Evolutionary conservation across 345 rosid species (phyloP).

Genomic region (Clausena lansium): DNA sequence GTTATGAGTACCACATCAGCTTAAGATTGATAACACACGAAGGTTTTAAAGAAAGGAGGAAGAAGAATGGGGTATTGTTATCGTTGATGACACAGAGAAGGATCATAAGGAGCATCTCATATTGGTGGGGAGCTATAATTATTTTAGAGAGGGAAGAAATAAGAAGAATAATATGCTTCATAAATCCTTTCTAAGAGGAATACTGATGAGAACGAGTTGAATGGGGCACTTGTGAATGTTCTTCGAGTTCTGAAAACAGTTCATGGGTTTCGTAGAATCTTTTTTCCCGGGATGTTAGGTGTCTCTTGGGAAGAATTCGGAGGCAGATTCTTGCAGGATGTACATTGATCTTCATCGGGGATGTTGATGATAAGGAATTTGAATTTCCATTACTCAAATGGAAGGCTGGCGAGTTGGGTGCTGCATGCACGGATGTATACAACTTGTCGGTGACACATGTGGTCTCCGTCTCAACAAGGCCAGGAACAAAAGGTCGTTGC

Average conservation of each 20-base stretch:
- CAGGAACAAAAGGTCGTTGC: background rate
- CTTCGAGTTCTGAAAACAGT: background rate
- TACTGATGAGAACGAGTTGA: slow-evolving; percentile 8
- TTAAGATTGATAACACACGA: slow-evolving; percentile 10
- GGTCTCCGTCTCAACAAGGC: slow-evolving; percentile 11
- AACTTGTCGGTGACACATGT: slow-evolving; percentile 13
- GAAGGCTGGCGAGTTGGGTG: slow-evolving; percentile 7
- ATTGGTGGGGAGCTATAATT: background rate
- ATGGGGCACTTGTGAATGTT: slow-evolving; percentile 4
- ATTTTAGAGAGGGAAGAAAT: background rate
- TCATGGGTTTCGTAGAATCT: background rate
- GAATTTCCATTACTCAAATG: background rate
- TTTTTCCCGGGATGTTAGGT: background rate
- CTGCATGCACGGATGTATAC: background rate
- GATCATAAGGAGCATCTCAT: slow-evolving; percentile 14
- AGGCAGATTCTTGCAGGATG: background rate
- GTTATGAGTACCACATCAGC: background rate
- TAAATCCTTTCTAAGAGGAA: background rate
- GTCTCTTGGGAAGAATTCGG: background rate
- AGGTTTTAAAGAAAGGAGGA: background rate
- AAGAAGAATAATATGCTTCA: background rate
- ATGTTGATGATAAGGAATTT: background rate
- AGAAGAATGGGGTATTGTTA: background rate
- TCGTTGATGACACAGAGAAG: slow-evolving; percentile 16
- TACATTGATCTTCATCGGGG: background rate